Base-by-base conservation (phyloP, 169 alveolate genomes). In the Besnoitia besnoiti region DNA sequence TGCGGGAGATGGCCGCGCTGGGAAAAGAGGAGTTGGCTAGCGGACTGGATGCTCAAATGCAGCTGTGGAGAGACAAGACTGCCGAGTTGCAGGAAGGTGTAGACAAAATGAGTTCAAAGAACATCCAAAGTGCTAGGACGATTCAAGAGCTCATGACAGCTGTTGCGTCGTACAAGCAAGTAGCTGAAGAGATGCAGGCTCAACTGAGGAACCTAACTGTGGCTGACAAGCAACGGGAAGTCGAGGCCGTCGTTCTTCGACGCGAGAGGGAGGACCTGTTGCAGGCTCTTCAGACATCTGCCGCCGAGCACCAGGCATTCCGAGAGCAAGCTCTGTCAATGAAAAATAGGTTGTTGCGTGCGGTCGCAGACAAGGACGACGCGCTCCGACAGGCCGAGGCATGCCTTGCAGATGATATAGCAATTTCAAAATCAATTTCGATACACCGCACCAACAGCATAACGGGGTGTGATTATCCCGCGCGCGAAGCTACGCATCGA, bases 291-390 rank as follows among this genome's bases (percentile, higher is more conserved):
- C 82, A 73, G 82, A 8, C 82, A 73, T 37, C 46, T 0, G 82
- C 44, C 82, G 82, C 82, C 12, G 82, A 73, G 44, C n/a, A 73
- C 47, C 39, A 19, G 82, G 44, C 46, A 16, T 73, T 73, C 82
- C 82, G 82, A 3, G 82, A 73, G n/a, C 44, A 73, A 19, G 82
- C 82, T 27, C 12, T 0, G 1, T 10, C 16, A 8, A 73, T 73
- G 82, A 73, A 73, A 73, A 37, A 21, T 10, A 73, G n/a, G 46
- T 42, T 73, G 82, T 16, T 73, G 16, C 14, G 82, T 35, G 82
- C 82, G 44, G n/a, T 73, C 46, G 82, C 14, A 19, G 82, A 73
- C 82, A n/a, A 37, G 14, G 82, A 73, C 14, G 82, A 73, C 10
- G 46, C 82, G 0, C 82, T 73, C 82, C 3, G 44, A 37, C 39